Evolutionary conservation across 768 basidiomycete species (phyloP).

Genomic region (Tulasnella calospora): DNA sequence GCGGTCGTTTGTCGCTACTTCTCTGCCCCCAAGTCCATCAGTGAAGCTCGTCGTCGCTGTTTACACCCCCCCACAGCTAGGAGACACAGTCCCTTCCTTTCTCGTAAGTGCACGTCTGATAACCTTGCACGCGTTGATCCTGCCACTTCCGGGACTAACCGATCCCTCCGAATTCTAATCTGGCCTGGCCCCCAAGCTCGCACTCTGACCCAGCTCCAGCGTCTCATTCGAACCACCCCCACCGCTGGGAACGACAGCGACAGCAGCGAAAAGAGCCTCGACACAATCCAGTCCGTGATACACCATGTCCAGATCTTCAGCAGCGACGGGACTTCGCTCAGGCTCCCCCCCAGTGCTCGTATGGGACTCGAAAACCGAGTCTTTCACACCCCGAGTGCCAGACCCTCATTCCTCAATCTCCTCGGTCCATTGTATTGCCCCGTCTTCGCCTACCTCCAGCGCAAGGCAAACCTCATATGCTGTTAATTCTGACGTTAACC

Average conservation of each 20-base stretch:
- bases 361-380: slow-evolving; percentile 20
- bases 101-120: slow-evolving; percentile 11
- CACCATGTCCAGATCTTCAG: slow-evolving; percentile 2
- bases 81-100: not conserved
- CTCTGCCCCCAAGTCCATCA: not conserved
- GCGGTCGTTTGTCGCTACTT: not conserved
- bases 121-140: not conserved
- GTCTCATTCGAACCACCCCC: not conserved
- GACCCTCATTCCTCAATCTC: slow-evolving; percentile 20
- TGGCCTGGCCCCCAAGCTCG: not conserved
- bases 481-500: not conserved
- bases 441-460: not conserved
- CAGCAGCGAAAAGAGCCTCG: not conserved
- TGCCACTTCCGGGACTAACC: not conserved
- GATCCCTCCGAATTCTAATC: not conserved
- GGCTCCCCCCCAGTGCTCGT: slow-evolving; percentile 14
- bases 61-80: not conserved
- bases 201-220: not conserved
- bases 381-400: slow-evolving; percentile 2
- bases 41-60: not conserved
- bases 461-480: not conserved
- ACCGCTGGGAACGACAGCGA: not conserved
- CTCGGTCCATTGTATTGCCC: not conserved
- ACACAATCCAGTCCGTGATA: not conserved
- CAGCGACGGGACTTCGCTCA: not conserved